phyloP scores from a whole-genome alignment of 2,329 filamentous ascomycete species.

The Neopestalotiopsis sp. region DNA sequence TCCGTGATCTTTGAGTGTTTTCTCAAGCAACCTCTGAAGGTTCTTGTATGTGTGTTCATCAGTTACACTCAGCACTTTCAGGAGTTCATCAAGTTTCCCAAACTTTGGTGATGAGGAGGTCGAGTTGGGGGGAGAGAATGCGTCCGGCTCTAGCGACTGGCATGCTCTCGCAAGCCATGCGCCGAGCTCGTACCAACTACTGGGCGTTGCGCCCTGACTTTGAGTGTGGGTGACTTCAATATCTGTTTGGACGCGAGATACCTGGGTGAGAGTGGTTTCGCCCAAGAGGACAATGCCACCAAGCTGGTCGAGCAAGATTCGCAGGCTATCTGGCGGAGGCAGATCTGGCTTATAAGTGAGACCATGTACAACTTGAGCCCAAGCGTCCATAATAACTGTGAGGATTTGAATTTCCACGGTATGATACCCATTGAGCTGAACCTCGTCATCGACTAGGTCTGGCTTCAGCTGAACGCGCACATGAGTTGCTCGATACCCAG shows the following conservation, averaged over 20 bases:
- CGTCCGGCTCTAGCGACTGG: not conserved
- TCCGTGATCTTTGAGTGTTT: not conserved
- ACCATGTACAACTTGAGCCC: not conserved
- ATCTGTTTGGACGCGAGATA: not conserved
- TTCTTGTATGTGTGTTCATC: not conserved
- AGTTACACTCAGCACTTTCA: not conserved
- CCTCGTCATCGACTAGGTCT: not conserved
- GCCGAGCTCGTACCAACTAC: not conserved
- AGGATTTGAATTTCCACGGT: not conserved
- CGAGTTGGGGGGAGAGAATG: not conserved
- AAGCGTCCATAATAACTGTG: not conserved
- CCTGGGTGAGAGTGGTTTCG: not conserved
- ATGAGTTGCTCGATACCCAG: not conserved
- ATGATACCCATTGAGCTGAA: not conserved
- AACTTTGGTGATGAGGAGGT: not conserved
- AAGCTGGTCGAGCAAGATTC: not conserved
- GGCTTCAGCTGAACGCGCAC: not conserved
- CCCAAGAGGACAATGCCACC: not conserved
- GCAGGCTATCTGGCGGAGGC: not conserved
- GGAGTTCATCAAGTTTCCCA: not conserved
- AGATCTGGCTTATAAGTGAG: not conserved
- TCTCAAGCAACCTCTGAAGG: not conserved
- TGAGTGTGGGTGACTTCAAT: not conserved
- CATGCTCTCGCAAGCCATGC: not conserved
- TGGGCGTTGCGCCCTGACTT: not conserved